phyloP scores from a whole-genome alignment of 2,329 filamentous ascomycete genomes.

The Fusarium sororula region DNA sequence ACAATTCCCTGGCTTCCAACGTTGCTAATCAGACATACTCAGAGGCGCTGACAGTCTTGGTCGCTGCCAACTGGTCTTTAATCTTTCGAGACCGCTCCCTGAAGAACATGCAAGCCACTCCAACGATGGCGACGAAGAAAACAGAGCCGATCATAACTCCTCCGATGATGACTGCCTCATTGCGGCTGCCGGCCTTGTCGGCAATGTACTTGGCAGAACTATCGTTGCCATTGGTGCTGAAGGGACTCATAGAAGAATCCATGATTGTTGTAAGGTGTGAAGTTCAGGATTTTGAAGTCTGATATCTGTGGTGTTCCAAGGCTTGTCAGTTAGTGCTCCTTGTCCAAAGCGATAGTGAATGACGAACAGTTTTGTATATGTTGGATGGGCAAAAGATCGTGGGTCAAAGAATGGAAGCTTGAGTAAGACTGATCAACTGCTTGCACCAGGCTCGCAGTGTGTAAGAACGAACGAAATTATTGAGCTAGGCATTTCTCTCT shows the following conservation, averaged over 20 bases:
- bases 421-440: neutral
- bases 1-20: neutral
- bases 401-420: neutral
- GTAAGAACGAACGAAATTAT: neutral
- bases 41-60: neutral
- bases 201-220: neutral
- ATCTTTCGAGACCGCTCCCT: neutral
- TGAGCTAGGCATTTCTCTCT: neutral
- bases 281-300: neutral
- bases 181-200: neutral
- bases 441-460: neutral
- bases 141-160: constrained; percentile 9
- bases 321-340: neutral
- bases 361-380: constrained; percentile 2
- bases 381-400: neutral
- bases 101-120: constrained; percentile 12
- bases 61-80: neutral
- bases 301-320: neutral
- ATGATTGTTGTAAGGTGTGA: neutral
- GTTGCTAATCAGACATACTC: neutral
- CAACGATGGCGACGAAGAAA: constrained; percentile 3
- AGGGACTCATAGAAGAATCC: constrained; percentile 11
- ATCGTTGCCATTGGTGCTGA: neutral
- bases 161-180: constrained; percentile 13
- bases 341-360: neutral